These are phyloP conservation scores for Sporisorium iseilematis-ciliati DNA, from an alignment of 1,284 basidiomycete species.

Conservation along the genomic window DNA sequence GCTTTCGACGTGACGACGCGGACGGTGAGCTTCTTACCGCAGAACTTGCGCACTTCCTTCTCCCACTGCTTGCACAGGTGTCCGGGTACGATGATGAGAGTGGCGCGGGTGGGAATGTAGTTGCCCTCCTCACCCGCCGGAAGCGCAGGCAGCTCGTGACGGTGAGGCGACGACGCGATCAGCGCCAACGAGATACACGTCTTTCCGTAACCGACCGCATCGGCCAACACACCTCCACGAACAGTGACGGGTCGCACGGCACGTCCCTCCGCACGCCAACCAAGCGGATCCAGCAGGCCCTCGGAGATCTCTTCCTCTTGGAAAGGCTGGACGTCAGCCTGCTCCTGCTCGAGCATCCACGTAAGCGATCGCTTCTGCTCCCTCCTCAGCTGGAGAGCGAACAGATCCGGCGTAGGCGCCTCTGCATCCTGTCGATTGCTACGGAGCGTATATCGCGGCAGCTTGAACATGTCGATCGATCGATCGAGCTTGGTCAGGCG, in stretches of 20 bases:
- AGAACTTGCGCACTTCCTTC: constrained; percentile 86
- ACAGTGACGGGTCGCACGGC: constrained; percentile 82
- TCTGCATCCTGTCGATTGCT: constrained; percentile 84
- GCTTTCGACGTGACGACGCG: constrained; percentile 79
- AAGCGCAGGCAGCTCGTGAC: constrained; percentile 61
- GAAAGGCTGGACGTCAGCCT: constrained; percentile 74
- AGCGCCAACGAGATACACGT: constrained; percentile 93
- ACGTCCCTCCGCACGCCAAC: constrained; percentile 92
- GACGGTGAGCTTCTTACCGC: constrained; percentile 76
- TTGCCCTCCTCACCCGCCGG: constrained; percentile 78
- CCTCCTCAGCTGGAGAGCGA: constrained; percentile 76
- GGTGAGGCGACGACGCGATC: constrained; percentile 51
- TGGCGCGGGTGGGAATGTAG: constrained; percentile 81
- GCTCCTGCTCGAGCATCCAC: constrained; percentile 91
- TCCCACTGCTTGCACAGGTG: constrained; percentile 92
- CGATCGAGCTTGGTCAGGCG: constrained; percentile 82
- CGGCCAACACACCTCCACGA: constrained; percentile 91
- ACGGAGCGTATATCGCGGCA: constrained; percentile 76
- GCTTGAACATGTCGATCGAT: constrained; percentile 71
- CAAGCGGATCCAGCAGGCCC: constrained; percentile 83
- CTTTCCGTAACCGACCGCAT: constrained; percentile 96
- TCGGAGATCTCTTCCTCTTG: constrained; percentile 94
- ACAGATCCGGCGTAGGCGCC: constrained; percentile 82
- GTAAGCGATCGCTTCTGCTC: constrained; percentile 90
- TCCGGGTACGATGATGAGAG: constrained; percentile 87